Percentiles rank a stretch among this genome's conserved stretches.
phyloP scores from a whole-genome alignment of 1,139 yeast genomes.

The Suhomyces guaymorum region DNA sequence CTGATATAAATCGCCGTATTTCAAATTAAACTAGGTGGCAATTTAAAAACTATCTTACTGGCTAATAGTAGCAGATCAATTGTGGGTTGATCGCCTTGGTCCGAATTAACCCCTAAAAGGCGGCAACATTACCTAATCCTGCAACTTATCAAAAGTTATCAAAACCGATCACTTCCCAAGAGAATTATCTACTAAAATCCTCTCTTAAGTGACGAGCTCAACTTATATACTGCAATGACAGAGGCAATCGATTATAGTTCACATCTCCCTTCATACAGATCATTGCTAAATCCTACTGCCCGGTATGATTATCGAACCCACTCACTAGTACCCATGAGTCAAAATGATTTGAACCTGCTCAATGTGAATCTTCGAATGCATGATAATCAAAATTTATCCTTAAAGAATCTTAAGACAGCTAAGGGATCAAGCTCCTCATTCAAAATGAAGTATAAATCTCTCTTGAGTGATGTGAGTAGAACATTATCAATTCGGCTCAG shows the following conservation, averaged over 20 bases:
- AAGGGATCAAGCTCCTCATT: constrained; percentile 18
- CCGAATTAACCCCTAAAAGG: neutral
- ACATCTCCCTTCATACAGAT: constrained; percentile 48
- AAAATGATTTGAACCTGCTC: constrained; percentile 29
- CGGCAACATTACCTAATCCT: constrained; percentile 4
- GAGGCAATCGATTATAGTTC: constrained; percentile 29
- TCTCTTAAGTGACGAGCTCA: too few relatives aligned
- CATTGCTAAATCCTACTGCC: constrained; percentile 43
- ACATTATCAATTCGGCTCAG: constrained; percentile 24
- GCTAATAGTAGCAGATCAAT: too few relatives aligned
- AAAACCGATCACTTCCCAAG: too few relatives aligned
- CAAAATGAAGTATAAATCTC: constrained; percentile 47
- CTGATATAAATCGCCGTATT: neutral
- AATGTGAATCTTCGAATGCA: constrained; percentile 13
- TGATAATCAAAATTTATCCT: constrained; percentile 17
- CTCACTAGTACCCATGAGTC: constrained; percentile 39
- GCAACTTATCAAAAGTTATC: too few relatives aligned
- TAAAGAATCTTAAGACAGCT: constrained; percentile 13
- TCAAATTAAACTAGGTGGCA: too few relatives aligned
- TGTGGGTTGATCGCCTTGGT: neutral
- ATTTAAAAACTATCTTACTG: too few relatives aligned
- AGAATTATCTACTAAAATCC: too few relatives aligned
- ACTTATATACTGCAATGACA: constrained; percentile 6
- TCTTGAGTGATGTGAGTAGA: constrained; percentile 43
- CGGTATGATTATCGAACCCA: constrained; percentile 47